Conservation (phyloP, 2,329 filamentous ascomycete species). For the Fusarium sp. region DNA sequence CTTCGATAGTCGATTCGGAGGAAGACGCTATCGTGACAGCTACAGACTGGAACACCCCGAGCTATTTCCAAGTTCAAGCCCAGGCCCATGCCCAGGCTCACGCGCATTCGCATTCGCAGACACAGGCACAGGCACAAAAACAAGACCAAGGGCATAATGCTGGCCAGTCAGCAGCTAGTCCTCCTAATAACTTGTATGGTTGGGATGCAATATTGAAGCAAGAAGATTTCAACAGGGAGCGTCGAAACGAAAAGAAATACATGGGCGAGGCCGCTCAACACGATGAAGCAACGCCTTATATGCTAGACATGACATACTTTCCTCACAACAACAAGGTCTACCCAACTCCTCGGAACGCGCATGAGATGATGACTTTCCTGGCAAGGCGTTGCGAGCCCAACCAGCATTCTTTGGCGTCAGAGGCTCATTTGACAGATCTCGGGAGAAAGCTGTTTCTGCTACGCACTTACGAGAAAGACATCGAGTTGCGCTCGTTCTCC, state of each 20-base stretch:
- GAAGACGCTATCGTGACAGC: slow-evolving; percentile 5
- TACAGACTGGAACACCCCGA: slow-evolving; percentile 30
- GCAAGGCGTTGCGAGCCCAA: slow-evolving; percentile 34
- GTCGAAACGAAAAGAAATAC: not conserved
- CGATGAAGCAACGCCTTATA: not conserved
- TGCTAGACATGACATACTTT: slow-evolving; percentile 54
- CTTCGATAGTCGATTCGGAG: slow-evolving; percentile 28
- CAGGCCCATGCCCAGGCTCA: not conserved
- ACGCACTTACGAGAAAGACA: slow-evolving; percentile 63
- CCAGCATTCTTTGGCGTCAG: slow-evolving; percentile 13
- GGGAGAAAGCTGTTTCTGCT: slow-evolving; percentile 54
- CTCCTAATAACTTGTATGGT: slow-evolving; percentile 29
- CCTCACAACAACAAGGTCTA: slow-evolving; percentile 51
- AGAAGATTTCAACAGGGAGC: slow-evolving; percentile 11
- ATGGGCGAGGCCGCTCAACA: not conserved
- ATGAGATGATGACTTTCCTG: slow-evolving; percentile 43
- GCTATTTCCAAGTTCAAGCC: slow-evolving; percentile 2
- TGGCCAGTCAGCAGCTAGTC: not conserved
- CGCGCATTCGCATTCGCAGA: not conserved
- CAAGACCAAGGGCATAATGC: slow-evolving; percentile 1
- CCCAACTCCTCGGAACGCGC: slow-evolving; percentile 30
- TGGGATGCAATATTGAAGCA: slow-evolving; percentile 27
- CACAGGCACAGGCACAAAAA: slow-evolving; percentile 5
- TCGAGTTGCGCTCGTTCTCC: slow-evolving; percentile 61
- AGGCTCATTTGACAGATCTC: slow-evolving; percentile 25